Conservation (phyloP, 2,329 filamentous ascomycete species). For the Aspergillus fijiensis region DNA sequence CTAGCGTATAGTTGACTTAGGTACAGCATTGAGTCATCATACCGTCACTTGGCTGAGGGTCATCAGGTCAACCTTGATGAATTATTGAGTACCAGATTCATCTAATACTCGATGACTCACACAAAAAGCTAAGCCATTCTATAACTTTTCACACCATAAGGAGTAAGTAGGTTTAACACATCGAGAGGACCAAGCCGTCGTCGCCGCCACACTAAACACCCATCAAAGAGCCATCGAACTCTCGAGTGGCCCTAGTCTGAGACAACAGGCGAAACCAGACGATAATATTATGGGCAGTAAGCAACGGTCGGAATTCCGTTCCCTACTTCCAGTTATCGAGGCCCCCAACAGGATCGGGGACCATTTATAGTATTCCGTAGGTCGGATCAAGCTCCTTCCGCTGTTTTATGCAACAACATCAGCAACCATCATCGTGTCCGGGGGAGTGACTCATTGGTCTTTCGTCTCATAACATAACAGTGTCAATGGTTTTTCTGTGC, state of each 20-base stretch:
- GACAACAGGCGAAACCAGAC: background rate
- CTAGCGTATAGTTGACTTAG: background rate
- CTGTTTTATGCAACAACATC: too few relatives aligned
- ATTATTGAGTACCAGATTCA: background rate
- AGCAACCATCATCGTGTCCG: too few relatives aligned
- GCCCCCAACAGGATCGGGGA: too few relatives aligned
- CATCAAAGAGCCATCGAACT: background rate
- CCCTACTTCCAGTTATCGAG: background rate
- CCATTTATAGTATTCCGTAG: too few relatives aligned
- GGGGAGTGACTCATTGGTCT: too few relatives aligned
- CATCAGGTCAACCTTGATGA: background rate
- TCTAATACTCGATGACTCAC: background rate
- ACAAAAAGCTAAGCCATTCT: background rate
- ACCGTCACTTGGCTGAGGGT: background rate
- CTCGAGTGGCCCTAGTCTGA: too few relatives aligned
- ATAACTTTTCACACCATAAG: too few relatives aligned
- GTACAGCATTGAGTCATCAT: background rate
- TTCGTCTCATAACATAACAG: too few relatives aligned
- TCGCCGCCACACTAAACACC: background rate
- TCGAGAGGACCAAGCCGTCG: too few relatives aligned
- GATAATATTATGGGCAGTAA: background rate
- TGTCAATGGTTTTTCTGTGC: too few relatives aligned
- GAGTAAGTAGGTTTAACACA: background rate
- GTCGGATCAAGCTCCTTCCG: too few relatives aligned
- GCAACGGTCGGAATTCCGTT: background rate